phyloP scores from a whole-genome alignment of 1,284 basidiomycete species.

The Austropuccinia psidii region DNA sequence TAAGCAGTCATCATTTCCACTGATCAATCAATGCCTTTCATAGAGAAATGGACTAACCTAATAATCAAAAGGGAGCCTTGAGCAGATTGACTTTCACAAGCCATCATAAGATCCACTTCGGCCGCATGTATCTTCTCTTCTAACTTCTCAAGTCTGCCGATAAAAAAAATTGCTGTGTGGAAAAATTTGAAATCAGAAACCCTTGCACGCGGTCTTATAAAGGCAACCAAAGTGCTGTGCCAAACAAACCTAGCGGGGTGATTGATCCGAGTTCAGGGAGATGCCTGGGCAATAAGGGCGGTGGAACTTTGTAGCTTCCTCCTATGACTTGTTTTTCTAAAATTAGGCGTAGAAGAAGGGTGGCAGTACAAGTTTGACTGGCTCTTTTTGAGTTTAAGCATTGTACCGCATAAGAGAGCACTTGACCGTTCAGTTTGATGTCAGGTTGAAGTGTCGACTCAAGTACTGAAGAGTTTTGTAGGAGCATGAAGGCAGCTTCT shows the following conservation, averaged over 20 bases:
- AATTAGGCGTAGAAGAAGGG: conserved; percentile 26
- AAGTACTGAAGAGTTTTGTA: neutral
- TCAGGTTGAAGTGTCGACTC: neutral
- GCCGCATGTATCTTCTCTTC: conserved; percentile 11
- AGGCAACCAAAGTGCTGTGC: too few relatives aligned
- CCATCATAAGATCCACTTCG: conserved; percentile 12
- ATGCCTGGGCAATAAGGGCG: neutral
- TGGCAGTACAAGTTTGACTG: conserved; percentile 25
- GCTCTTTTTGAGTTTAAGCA: conserved; percentile 8
- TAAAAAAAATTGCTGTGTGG: conserved; percentile 15
- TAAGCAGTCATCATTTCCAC: neutral
- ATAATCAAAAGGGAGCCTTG: conserved; percentile 27
- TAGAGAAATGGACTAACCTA: neutral
- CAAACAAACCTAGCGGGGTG: conserved; percentile 14
- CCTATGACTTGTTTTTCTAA: neutral
- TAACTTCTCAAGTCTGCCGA: conserved; percentile 17
- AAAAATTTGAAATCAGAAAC: neutral
- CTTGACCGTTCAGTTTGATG: neutral
- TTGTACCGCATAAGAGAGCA: conserved; percentile 4
- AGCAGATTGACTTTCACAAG: conserved; percentile 8
- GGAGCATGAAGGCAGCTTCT: conserved; percentile 8
- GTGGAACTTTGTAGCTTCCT: neutral
- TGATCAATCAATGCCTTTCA: neutral
- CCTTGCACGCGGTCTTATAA: neutral
- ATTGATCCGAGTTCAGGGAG: neutral